Evolutionary conservation across 257 asterid species (phyloP).

Genomic region (Jasminum sambac): DNA sequence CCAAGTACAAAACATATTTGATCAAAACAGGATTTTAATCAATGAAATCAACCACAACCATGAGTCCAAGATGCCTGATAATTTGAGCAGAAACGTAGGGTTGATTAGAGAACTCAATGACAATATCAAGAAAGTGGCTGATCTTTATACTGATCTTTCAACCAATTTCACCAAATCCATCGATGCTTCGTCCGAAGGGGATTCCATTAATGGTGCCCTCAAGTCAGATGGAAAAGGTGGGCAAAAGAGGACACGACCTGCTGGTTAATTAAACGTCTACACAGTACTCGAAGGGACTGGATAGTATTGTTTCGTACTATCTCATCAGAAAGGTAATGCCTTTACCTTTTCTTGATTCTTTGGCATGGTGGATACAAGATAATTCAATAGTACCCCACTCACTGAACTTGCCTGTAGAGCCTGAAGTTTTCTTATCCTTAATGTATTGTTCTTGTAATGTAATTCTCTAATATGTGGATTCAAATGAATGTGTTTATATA

Average conservation of each 20-base stretch:
- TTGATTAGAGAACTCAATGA: constrained; percentile 78
- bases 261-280: constrained; percentile 16
- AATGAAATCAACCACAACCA: constrained; percentile 88
- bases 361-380: constrained; percentile 12
- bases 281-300: neutral
- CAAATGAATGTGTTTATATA: constrained; percentile 42
- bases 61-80: constrained; percentile 81
- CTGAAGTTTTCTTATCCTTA: constrained; percentile 18
- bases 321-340: neutral
- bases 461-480: constrained; percentile 45
- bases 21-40: constrained; percentile 77
- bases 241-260: constrained; percentile 72
- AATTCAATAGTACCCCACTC: constrained; percentile 8
- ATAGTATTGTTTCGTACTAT: neutral
- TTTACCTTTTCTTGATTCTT: constrained; percentile 27
- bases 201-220: constrained; percentile 53
- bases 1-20: constrained; percentile 76
- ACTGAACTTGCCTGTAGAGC: constrained; percentile 28
- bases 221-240: constrained; percentile 49
- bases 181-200: constrained; percentile 80
- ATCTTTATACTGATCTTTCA: constrained; percentile 79
- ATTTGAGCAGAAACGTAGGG: constrained; percentile 79
- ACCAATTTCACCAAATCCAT: constrained; percentile 56
- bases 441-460: constrained; percentile 29
- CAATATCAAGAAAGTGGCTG: constrained; percentile 81